phyloP scores from a whole-genome alignment of 75 land plant genomes.

The Sequoia sempervirens region DNA sequence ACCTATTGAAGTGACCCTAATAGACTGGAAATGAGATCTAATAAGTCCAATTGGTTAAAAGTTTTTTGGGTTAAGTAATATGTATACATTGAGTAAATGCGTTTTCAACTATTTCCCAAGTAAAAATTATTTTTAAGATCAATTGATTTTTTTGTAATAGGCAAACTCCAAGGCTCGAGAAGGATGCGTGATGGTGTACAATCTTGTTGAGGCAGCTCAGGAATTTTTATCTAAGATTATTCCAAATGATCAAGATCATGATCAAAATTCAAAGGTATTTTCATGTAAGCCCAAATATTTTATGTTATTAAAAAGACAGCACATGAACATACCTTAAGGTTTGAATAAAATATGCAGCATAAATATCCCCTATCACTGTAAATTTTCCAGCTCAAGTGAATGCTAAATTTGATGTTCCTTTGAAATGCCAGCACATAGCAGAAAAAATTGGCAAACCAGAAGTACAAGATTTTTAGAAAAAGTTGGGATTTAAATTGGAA shows the following conservation, averaged over 20 bases:
- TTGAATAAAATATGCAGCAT: no score
- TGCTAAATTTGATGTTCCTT: no score
- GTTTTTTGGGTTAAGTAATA: neutral
- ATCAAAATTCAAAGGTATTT: conserved; percentile 7
- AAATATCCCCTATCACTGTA: no score
- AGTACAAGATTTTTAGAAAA: no score
- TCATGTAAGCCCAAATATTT: neutral
- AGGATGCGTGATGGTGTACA: conserved; percentile 94
- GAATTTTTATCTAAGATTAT: conserved; percentile 84
- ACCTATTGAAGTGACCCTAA: neutral
- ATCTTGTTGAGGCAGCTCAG: conserved; percentile 91
- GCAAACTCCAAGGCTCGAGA: conserved; percentile 87
- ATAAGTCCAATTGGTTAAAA: neutral
- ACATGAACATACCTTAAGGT: no score
- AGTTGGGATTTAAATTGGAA: no score
- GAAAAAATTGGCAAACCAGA: no score
- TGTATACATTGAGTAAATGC: neutral
- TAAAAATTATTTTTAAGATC: neutral
- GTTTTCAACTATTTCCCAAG: neutral
- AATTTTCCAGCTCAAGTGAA: no score
- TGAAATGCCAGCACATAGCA: no score
- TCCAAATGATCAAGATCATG: conserved; percentile 16
- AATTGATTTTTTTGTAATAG: conserved; percentile 17
- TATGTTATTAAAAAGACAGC: neutral
- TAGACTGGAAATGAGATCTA: neutral